Conservation (phyloP, 176 grass and related monocot species). For the Elymus sibiricus region DNA sequence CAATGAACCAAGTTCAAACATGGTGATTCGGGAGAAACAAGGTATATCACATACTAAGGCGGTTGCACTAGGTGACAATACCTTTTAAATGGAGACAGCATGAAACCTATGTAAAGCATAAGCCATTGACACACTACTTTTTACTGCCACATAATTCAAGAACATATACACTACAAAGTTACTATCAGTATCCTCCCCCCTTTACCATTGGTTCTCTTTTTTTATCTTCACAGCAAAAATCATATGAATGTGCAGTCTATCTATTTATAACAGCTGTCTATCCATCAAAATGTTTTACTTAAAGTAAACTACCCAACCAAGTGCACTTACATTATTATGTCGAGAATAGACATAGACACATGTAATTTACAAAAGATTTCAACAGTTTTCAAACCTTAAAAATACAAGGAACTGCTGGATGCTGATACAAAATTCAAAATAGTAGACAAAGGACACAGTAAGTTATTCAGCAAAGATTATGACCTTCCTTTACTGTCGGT, state of each 20-base stretch:
- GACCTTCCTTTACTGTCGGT: slow-evolving; percentile 74
- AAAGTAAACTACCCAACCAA: too few species aligned
- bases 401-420: slow-evolving; percentile 5
- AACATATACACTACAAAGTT: not conserved
- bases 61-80: not conserved
- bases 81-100: not conserved
- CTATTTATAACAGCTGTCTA: not conserved
- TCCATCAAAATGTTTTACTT: not conserved
- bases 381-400: not conserved
- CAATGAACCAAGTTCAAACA: not conserved
- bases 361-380: not conserved
- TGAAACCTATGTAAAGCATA: not conserved
- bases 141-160: not conserved
- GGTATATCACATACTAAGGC: not conserved
- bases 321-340: too few species aligned
- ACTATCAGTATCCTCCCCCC: not conserved
- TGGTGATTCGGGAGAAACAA: not conserved
- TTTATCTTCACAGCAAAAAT: not conserved
- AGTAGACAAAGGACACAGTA: not conserved
- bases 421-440: not conserved
- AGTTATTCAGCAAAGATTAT: not conserved
- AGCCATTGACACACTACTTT: not conserved
- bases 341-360: not conserved
- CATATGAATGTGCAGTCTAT: not conserved
- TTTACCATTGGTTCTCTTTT: not conserved